Conservation (phyloP, 768 basidiomycete genomes). For the Wakefieldia striispora region DNA sequence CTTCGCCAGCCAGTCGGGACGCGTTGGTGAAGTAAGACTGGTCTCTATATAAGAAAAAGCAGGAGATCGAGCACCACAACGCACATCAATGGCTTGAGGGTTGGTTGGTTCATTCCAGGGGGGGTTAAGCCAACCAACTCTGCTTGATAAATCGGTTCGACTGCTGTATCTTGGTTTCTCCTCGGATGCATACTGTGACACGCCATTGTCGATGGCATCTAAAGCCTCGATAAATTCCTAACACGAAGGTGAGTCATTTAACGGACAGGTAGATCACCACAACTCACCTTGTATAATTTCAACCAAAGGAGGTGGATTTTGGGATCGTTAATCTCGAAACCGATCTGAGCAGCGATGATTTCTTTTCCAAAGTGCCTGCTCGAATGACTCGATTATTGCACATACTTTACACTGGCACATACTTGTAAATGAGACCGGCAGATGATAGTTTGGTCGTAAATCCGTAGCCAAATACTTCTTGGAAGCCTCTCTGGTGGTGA, state of each 20-base stretch:
- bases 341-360: constrained; percentile 65
- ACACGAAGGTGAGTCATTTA: constrained; percentile 2
- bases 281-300: constrained; percentile 77
- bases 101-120: constrained; percentile 85
- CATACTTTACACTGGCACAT: constrained; percentile 22
- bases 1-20: constrained; percentile 77
- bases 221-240: constrained; percentile 94
- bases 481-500: constrained; percentile 95
- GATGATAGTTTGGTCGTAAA: constrained; percentile 88
- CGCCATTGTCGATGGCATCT: constrained; percentile 94
- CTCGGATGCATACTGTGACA: constrained; percentile 73
- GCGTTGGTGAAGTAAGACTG: constrained; percentile 77
- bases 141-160: constrained; percentile 80
- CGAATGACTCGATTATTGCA: constrained; percentile 1
- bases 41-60: constrained; percentile 6
- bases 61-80: constrained; percentile 25
- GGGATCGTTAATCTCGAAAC: constrained; percentile 50
- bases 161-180: constrained; percentile 69
- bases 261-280: neutral
- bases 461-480: constrained; percentile 84
- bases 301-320: constrained; percentile 78
- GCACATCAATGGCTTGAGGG: constrained; percentile 68
- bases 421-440: constrained; percentile 97
- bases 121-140: constrained; percentile 85
- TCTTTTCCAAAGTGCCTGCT: constrained; percentile 85